Evolutionary conservation across 1,284 basidiomycete genomes (phyloP).

Genomic region (Hortiboletus rubellus): DNA sequence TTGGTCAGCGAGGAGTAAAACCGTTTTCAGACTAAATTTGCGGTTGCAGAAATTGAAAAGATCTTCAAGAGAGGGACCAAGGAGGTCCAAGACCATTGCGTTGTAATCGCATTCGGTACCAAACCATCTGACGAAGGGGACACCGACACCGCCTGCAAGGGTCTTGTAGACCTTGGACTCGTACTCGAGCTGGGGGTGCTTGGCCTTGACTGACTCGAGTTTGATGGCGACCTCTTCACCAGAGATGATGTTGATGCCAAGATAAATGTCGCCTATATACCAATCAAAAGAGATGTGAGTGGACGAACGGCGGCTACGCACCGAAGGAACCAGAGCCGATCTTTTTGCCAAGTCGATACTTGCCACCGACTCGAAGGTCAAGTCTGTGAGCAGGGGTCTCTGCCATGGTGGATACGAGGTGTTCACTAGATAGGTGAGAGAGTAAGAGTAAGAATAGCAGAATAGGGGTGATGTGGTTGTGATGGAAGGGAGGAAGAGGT

Average conservation of each 20-base stretch:
- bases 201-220: conserved; percentile 99
- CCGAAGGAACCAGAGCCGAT: conserved; percentile 99
- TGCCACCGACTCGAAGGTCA: conserved; percentile 96
- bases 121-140: conserved; percentile 98
- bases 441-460: conserved; percentile 8
- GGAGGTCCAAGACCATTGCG: conserved; percentile 98
- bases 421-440: conserved; percentile 17
- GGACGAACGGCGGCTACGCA: conserved; percentile 43
- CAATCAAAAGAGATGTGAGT: not conserved
- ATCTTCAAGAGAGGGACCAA: conserved; percentile 97
- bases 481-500: conserved; percentile 15
- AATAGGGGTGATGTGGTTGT: not conserved
- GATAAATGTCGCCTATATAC: conserved; percentile 90
- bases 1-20: conserved; percentile 95
- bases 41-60: conserved; percentile 99
- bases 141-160: conserved; percentile 95
- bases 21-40: conserved; percentile 97
- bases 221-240: conserved; percentile 99
- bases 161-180: conserved; percentile 98
- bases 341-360: conserved; percentile 99
- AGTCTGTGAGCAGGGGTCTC: conserved; percentile 72
- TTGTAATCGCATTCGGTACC: conserved; percentile 99
- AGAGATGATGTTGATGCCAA: conserved; percentile 99
- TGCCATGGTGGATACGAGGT: conserved; percentile 50
- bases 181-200: conserved; percentile 99